These are phyloP conservation scores for Mortierella hygrophila DNA, from an alignment of 192 early-diverging fungal species.

Conservation along the genomic window DNA sequence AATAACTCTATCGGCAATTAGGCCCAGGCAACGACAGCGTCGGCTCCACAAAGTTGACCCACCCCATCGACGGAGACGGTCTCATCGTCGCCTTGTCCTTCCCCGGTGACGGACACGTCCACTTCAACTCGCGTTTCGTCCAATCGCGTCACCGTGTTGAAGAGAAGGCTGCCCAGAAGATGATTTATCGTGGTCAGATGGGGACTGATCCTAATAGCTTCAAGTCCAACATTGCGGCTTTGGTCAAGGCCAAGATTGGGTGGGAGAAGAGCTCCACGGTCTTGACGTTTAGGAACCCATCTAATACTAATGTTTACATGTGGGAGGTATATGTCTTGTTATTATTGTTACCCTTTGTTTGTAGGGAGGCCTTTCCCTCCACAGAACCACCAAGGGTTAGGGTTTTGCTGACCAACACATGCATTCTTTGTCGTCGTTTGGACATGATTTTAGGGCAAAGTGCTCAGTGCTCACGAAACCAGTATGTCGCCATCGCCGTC, in stretches of 20 bases:
- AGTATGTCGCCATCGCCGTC: neutral
- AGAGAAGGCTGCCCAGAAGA: constrained; percentile 35
- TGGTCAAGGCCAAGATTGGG: constrained; percentile 40
- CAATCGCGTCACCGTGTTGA: constrained; percentile 50
- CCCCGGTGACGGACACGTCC: constrained; percentile 42
- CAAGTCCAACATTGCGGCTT: constrained; percentile 28
- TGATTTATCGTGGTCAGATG: constrained; percentile 54
- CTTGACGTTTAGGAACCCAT: constrained; percentile 48
- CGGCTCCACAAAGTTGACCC: constrained; percentile 26
- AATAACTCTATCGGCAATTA: neutral
- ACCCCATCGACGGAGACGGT: constrained; percentile 50
- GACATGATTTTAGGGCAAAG: constrained; percentile 28
- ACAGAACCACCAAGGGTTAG: neutral
- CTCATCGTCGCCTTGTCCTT: constrained; percentile 44
- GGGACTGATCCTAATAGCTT: constrained; percentile 47
- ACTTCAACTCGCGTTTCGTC: constrained; percentile 52
- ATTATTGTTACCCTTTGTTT: neutral
- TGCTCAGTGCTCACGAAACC: constrained; percentile 51
- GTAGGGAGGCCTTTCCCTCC: neutral
- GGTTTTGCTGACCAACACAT: neutral
- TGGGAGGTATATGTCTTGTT: constrained; percentile 36
- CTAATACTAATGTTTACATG: constrained; percentile 53
- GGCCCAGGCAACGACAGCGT: constrained; percentile 49
- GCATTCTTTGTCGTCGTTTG: neutral
- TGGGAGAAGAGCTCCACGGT: constrained; percentile 47